phyloP scores from a whole-genome alignment of 371 early-diverging fungal species.

The Zychaea mexicana region DNA sequence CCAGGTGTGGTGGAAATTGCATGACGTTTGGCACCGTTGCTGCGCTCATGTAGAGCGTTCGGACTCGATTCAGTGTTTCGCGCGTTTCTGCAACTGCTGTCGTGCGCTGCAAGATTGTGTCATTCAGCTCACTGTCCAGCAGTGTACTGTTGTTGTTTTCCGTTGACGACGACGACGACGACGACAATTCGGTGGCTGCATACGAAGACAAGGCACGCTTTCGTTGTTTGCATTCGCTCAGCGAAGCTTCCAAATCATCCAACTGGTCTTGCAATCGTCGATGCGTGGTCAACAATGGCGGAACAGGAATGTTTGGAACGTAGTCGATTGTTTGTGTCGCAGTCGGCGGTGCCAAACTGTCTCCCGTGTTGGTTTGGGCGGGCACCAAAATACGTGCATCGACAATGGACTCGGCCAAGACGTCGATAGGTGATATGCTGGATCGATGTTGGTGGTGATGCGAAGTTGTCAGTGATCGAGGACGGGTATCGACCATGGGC shows the following conservation, averaged over 20 bases:
- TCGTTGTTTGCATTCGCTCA: constrained; percentile 23
- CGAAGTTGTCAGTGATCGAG: constrained; percentile 13
- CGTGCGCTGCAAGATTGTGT: constrained; percentile 39
- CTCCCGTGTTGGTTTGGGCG: constrained; percentile 36
- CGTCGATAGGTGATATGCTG: constrained; percentile 12
- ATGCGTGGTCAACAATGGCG: constrained; percentile 51
- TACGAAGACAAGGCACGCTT: constrained; percentile 19
- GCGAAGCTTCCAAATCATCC: constrained; percentile 26
- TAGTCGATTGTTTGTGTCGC: constrained; percentile 22
- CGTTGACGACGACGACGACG: too few species aligned
- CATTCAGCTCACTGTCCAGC: constrained; percentile 34
- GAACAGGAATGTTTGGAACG: constrained; percentile 50
- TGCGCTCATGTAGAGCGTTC: constrained; percentile 52
- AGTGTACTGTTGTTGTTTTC: constrained; percentile 6
- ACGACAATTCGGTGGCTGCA: constrained; percentile 6
- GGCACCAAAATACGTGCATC: constrained; percentile 29
- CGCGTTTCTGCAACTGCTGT: constrained; percentile 43
- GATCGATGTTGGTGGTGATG: constrained; percentile 7
- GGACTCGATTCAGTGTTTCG: constrained; percentile 47
- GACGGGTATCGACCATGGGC: constrained; percentile 15
- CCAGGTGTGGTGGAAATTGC: constrained; percentile 63
- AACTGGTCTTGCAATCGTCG: constrained; percentile 35
- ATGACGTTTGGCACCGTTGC: constrained; percentile 58
- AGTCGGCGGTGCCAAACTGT: constrained; percentile 28
- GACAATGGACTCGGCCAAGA: constrained; percentile 19